Base-by-base conservation (phyloP, 345 rosid genomes). In the Mallotus nudiflorus region DNA sequence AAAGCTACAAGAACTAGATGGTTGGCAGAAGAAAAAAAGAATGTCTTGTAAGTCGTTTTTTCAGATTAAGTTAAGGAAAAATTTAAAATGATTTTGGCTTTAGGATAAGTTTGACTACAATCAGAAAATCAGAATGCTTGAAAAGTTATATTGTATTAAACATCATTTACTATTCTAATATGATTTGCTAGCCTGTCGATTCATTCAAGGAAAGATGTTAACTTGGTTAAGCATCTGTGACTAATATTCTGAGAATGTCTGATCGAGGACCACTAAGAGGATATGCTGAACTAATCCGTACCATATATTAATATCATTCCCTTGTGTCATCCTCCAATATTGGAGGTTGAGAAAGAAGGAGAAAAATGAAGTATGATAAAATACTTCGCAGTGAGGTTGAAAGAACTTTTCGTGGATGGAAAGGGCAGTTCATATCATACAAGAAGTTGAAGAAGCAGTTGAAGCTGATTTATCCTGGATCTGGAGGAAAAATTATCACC, bases 391-490 rank as follows among this genome's bases (percentile, higher is more conserved):
- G 67, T 0, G 84, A 84, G 79, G 61, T 77, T 6, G 79, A 68
- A 29, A 77, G 46, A 64, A 75, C 51, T 62, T 66, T 80, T 24
- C 84, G 81, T 5, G 62, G 39, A 58, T 84, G 88, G 88, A 65
- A 75, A 75, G 71, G 61, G 16, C 65, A 75, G 63, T 77, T 75
- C 37, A 68, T 82, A 31, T 64, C 73, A 22, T 84, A 84, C 71
- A 80, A 84, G 77, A 59, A 48, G 70, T 66, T 84, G 76, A 84
- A 84, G 87, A 70, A 68, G 70, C 71, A 77, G 45, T 18, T 84
- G 77, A 82, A 82, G 65, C 20, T 65, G 73, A 74, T 61, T 24
- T 57, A 67, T 29, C 67, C 70, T 10, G 18, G 27, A 53, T 6
- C 24, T 7, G 66, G 33, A 14, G 48, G 66, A 9, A 59, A 6